Base-by-base conservation (phyloP, 2,329 filamentous ascomycete genomes). In the Pseudocercospora cruenta region DNA sequence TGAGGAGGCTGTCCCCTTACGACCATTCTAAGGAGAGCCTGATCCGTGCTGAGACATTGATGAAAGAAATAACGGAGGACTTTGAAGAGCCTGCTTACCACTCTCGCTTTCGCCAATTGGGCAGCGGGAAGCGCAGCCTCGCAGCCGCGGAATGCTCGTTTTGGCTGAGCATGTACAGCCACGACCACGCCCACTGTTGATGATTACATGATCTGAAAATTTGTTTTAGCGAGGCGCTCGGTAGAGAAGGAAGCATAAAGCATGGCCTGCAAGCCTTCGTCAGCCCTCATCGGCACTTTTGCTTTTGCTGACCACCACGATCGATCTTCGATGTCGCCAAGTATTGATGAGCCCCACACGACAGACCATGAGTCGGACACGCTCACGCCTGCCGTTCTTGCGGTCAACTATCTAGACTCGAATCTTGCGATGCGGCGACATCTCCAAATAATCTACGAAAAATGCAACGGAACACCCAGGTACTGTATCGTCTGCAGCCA, bases 161-260 rank as follows among this genome's bases (percentile, higher is more conserved):
- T 24, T 4, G 45, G 45, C 10, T 2, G 19, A 49, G 45, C 45
- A 10, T 1, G 14, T 6, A 21, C 14, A 31, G 24, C 14, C 24
- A 54, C 51, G 16, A 8, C 3, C 16, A 43, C 19, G 28, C n/a
- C 16, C 19, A 43, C 36, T 43, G n/a, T 36, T 58, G 55, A 58
- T 58, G 19, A 39, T 22, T 16, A 36, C 12, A 58, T 33, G 28
- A 19, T 28, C n/a, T 19, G 8, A 14, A 19, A 26, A 58, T 36
- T 58, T 28, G 28, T 58, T 22, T 19, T 43, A 24, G 55, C 55
- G 55, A 39, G 55, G 55, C 55, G 55, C 55, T 43, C 43, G 55
- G 33, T 43, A 58, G 55, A 58, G n/a, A 26, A 31, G 19, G 22
- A 36, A 24, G 55, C 28, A 39, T 58, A 39, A 22, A 21, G 55